phyloP scores from a whole-genome alignment of 1,139 yeast genomes.

The Kazachstania sp. region DNA sequence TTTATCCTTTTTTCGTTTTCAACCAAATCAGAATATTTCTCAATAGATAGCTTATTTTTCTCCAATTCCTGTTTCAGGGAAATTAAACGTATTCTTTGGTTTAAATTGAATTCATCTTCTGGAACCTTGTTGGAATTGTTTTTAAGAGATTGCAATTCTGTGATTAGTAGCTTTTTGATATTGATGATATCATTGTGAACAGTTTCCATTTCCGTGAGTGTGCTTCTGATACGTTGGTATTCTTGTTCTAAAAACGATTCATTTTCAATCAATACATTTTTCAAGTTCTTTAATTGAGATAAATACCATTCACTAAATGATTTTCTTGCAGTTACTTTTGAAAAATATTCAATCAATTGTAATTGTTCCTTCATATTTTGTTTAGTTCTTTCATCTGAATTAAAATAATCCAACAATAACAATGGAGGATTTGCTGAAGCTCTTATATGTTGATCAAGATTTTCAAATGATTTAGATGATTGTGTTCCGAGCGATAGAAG shows the following conservation, averaged over 20 bases:
- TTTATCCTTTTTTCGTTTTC: neutral
- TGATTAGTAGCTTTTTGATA: slow-evolving; percentile 41
- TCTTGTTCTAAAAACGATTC: slow-evolving; percentile 43
- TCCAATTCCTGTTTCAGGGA: slow-evolving; percentile 22
- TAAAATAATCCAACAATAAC: slow-evolving; percentile 20
- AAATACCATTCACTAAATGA: slow-evolving; percentile 31
- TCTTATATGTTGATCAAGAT: slow-evolving; percentile 38
- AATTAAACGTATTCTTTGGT: slow-evolving; percentile 27
- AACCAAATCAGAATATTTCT: slow-evolving; percentile 1
- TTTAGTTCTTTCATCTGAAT: slow-evolving; percentile 12
- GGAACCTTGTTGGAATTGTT: slow-evolving; percentile 30
- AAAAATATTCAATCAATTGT: slow-evolving; percentile 18
- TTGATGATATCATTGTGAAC: slow-evolving; percentile 39
- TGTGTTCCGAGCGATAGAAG: slow-evolving; percentile 42
- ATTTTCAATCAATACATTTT: slow-evolving; percentile 36
- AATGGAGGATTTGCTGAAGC: slow-evolving; percentile 19
- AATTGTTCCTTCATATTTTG: slow-evolving; percentile 17
- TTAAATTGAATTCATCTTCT: slow-evolving; percentile 30
- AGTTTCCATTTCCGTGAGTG: slow-evolving; percentile 32
- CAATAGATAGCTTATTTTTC: slow-evolving; percentile 5
- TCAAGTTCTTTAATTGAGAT: slow-evolving; percentile 26
- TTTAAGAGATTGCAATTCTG: slow-evolving; percentile 38
- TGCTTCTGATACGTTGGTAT: slow-evolving; percentile 30
- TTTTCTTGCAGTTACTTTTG: slow-evolving; percentile 25
- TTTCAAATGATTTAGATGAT: slow-evolving; percentile 41